These are phyloP conservation scores for Tolypocladium endophyticum DNA, from an alignment of 2,329 filamentous ascomycete genomes.

Conservation along the genomic window DNA sequence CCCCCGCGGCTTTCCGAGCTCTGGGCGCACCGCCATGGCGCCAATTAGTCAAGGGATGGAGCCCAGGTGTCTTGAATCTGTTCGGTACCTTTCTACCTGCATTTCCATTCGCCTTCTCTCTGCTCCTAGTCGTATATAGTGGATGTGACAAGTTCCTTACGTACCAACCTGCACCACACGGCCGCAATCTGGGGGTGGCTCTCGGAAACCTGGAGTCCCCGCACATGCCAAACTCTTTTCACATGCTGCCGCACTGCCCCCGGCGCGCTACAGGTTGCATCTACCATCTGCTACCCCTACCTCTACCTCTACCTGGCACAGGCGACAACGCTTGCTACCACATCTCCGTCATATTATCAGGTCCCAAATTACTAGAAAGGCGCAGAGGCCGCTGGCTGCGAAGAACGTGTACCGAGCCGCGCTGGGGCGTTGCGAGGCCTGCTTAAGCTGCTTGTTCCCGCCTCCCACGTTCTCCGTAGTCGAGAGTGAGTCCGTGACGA, in stretches of 20 bases:
- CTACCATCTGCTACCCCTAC: neutral
- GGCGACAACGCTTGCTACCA: neutral
- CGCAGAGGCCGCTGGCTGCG: constrained; percentile 64
- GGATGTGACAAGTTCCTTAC: neutral
- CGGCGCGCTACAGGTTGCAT: neutral
- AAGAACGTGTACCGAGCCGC: constrained; percentile 71
- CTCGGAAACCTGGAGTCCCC: constrained; percentile 1
- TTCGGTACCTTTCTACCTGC: neutral
- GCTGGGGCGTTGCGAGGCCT: constrained; percentile 62
- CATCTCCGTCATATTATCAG: constrained; percentile 39
- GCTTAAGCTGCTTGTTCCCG: constrained; percentile 86
- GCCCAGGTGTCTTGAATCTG: neutral
- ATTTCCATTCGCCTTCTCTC: neutral
- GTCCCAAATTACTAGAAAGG: constrained; percentile 69
- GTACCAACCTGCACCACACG: neutral
- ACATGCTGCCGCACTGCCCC: neutral
- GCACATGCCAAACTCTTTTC: constrained; percentile 2
- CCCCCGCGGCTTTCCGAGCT: neutral
- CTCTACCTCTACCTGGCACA: neutral
- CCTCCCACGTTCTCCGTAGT: constrained; percentile 80
- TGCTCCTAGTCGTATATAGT: neutral
- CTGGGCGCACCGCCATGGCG: neutral
- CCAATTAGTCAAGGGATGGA: constrained; percentile 1
- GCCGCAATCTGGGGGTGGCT: constrained; percentile 1
- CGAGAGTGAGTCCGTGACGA: constrained; percentile 71